phyloP scores from a whole-genome alignment of 495 filamentous ascomycete species.

The Opeltia flavorubescens region DNA sequence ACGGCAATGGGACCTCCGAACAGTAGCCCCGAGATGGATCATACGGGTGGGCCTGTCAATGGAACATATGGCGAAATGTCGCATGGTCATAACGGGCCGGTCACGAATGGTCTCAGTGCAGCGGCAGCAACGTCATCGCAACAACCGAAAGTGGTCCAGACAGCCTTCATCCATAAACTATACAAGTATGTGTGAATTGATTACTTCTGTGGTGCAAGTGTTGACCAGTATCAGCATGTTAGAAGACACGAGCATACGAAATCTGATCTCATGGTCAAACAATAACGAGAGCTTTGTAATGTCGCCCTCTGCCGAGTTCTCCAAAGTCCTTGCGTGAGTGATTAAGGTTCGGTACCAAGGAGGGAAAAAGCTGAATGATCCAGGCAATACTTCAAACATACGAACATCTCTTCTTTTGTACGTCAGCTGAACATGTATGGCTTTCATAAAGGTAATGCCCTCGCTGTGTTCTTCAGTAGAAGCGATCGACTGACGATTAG shows the following conservation, averaged over 20 bases:
- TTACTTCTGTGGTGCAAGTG: background rate
- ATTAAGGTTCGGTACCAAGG: background rate
- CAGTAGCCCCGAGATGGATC: constrained; percentile 34
- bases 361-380: constrained; percentile 8
- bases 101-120: constrained; percentile 26
- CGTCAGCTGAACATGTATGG: constrained; percentile 99
- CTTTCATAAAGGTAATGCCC: constrained; percentile 84
- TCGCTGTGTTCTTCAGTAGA: background rate
- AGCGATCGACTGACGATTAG: background rate
- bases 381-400: constrained; percentile 96
- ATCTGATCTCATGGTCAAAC: constrained; percentile 89
- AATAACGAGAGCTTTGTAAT: constrained; percentile 96
- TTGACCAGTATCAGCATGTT: constrained; percentile 57
- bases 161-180: constrained; percentile 98
- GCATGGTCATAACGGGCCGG: constrained; percentile 25
- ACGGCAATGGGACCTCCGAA: constrained; percentile 27
- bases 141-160: constrained; percentile 95
- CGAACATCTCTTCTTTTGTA: constrained; percentile 97
- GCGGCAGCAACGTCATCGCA: constrained; percentile 78
- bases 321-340: constrained; percentile 90
- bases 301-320: constrained; percentile 93
- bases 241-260: constrained; percentile 81
- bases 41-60: constrained; percentile 22
- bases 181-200: constrained; percentile 63
- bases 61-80: constrained; percentile 7